Conservation (phyloP, 2,329 filamentous ascomycete genomes). For the Monilinia laxa region DNA sequence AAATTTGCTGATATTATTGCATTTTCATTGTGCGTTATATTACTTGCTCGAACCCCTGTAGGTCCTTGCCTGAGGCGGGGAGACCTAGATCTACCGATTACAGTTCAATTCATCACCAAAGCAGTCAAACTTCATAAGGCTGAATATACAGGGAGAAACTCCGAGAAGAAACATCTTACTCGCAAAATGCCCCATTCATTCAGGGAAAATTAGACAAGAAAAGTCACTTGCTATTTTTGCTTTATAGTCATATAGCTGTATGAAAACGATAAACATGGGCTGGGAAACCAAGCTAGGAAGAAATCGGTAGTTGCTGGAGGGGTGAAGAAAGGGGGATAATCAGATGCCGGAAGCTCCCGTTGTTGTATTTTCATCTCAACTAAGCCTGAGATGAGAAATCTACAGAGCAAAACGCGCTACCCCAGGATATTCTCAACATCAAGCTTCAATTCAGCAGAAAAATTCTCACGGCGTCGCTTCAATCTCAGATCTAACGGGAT, state of each 20-base stretch:
- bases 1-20: constrained; percentile 1
- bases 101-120: not conserved
- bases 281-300: not conserved
- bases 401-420: not conserved
- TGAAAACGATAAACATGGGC: not conserved
- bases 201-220: not conserved
- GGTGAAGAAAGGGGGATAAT: not conserved
- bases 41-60: constrained; percentile 12
- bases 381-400: not conserved
- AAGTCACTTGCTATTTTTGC: not conserved
- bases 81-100: constrained; percentile 1
- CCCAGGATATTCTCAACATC: not conserved
- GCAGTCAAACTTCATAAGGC: constrained; percentile 6
- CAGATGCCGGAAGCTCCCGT: not conserved
- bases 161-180: not conserved
- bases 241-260: not conserved
- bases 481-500: not conserved
- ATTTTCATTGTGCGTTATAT: constrained; percentile 1
- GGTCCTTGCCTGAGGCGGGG: constrained; percentile 3
- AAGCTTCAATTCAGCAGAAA: not conserved
- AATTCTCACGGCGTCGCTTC: not conserved
- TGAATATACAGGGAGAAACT: not conserved
- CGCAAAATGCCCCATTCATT: not conserved
- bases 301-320: not conserved
- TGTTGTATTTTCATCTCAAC: constrained; percentile 2